phyloP scores from a whole-genome alignment of 2,329 filamentous ascomycete species.

The Fusarium miscanthi region DNA sequence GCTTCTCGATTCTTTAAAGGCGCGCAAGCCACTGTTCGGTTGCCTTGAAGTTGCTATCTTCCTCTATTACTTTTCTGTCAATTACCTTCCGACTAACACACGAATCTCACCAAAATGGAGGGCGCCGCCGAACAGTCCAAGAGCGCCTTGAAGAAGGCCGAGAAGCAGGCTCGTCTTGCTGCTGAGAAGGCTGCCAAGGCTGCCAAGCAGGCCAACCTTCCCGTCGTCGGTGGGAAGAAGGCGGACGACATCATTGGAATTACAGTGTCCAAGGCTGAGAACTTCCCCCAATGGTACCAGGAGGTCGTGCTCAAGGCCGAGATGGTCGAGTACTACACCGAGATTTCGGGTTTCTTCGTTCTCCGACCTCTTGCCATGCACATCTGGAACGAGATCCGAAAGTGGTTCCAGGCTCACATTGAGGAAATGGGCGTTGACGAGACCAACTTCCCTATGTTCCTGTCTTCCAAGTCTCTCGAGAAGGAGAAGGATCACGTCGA shows the following conservation, averaged over 20 bases:
- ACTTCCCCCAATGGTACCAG: constrained; percentile 97
- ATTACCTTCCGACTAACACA: constrained; percentile 8
- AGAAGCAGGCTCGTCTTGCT: constrained; percentile 71
- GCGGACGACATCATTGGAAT: constrained; percentile 83
- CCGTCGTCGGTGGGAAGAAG: constrained; percentile 70
- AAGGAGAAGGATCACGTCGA: constrained; percentile 97
- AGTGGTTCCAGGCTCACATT: constrained; percentile 79
- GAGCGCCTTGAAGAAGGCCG: constrained; percentile 73
- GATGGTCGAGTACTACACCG: constrained; percentile 94
- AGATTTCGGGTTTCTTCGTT: constrained; percentile 98
- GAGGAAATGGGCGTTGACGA: constrained; percentile 94
- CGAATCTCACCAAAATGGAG: constrained; percentile 46
- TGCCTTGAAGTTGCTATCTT: constrained; percentile 9
- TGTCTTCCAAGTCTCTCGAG: constrained; percentile 88
- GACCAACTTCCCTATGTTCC: constrained; percentile 95
- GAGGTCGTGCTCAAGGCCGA: constrained; percentile 97
- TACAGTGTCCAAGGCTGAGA: constrained; percentile 83
- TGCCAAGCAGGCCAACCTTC: constrained; percentile 63
- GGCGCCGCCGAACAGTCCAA: constrained; percentile 61
- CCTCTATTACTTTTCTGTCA: background rate
- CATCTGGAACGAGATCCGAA: constrained; percentile 73
- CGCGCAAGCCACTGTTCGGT: constrained; percentile 27
- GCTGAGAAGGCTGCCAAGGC: constrained; percentile 72
- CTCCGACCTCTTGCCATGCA: constrained; percentile 78
- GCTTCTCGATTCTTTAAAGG: constrained; percentile 29